phyloP scores from a whole-genome alignment of 164 flowering plant species.

The Akebia trifoliata region DNA sequence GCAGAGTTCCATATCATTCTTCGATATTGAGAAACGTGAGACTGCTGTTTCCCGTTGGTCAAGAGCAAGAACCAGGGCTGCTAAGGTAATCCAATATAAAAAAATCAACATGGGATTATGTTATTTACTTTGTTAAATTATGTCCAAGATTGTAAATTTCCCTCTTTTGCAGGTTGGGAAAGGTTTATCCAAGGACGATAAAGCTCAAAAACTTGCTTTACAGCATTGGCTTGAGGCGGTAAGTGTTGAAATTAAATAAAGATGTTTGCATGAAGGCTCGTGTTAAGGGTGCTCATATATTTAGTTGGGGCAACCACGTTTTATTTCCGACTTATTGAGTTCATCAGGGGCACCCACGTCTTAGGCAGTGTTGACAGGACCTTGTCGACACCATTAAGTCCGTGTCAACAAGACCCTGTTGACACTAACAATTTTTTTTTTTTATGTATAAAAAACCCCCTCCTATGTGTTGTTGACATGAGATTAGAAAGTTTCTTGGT shows the following conservation, averaged over 20 bases:
- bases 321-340: too few species aligned
- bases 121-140: background rate
- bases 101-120: background rate
- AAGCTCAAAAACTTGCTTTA: constrained; percentile 85
- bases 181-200: constrained; percentile 85
- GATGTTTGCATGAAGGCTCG: too few species aligned
- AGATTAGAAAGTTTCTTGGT: background rate
- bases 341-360: too few species aligned
- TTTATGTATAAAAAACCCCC: too few species aligned
- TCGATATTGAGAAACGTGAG: constrained; percentile 70
- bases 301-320: too few species aligned
- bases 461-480: background rate
- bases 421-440: too few species aligned
- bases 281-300: too few species aligned
- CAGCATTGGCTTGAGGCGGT: constrained; percentile 99
- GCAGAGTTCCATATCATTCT: constrained; percentile 79
- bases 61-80: constrained; percentile 84
- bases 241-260: constrained; percentile 20
- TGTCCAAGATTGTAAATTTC: background rate
- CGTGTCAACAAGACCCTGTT: too few species aligned
- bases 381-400: too few species aligned
- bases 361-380: too few species aligned
- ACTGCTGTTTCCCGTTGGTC: constrained; percentile 82
- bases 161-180: constrained; percentile 68
- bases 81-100: constrained; percentile 47